These are phyloP conservation scores for Gossypium longicalyx DNA, from an alignment of 345 rosid genomes.

Conservation along the genomic window DNA sequence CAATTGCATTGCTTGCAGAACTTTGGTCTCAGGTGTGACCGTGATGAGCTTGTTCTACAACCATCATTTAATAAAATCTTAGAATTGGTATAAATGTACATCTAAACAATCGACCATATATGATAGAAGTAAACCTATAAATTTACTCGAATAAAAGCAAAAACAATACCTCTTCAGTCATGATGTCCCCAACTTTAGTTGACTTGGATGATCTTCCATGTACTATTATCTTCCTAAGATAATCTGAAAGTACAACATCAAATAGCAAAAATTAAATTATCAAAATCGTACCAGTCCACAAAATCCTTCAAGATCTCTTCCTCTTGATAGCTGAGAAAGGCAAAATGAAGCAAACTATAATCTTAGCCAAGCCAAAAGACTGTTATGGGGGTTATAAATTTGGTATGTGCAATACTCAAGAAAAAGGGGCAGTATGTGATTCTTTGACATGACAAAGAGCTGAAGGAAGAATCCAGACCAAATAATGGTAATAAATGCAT, in stretches of 20 bases:
- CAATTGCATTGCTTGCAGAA: slow-evolving; percentile 91
- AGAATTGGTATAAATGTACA: background rate
- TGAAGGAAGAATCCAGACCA: background rate
- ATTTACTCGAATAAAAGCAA: background rate
- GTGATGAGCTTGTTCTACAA: slow-evolving; percentile 89
- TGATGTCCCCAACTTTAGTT: slow-evolving; percentile 95
- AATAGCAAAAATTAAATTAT: background rate
- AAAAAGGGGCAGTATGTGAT: background rate
- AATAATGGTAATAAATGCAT: background rate
- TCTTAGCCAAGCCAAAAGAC: background rate
- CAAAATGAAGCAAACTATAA: background rate
- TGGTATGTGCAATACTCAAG: background rate
- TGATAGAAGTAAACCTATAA: background rate
- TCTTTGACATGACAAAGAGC: too few species aligned
- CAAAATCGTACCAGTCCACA: background rate
- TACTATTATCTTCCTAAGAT: slow-evolving; percentile 88
- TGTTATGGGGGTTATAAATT: background rate
- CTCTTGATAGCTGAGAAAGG: background rate
- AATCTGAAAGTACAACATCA: slow-evolving; percentile 47
- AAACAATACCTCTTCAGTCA: slow-evolving; percentile 89
- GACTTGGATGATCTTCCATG: slow-evolving; percentile 99
- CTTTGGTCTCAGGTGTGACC: slow-evolving; percentile 88
- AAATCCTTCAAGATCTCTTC: background rate
- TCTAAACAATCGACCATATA: background rate
- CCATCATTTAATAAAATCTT: slow-evolving; percentile 2